Evolutionary conservation across 2,329 filamentous ascomycete species (phyloP), one percentile per base, ranked within the genome.

Genomic region (Colletotrichum theobromicola): DNA sequence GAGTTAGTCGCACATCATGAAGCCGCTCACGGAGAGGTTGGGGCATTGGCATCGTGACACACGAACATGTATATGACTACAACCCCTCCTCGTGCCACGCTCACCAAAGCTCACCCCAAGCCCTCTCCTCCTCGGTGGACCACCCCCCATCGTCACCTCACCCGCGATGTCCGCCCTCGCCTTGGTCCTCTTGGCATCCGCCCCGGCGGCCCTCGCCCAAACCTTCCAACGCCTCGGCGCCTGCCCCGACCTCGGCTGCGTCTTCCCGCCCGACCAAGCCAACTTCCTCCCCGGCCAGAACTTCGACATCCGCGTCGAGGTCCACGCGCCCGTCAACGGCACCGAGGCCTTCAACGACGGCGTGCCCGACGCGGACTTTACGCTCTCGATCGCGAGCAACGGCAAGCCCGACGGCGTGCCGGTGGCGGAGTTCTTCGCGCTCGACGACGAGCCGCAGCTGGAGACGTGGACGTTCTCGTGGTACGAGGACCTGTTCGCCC

Each of bases 251-350:
- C 86, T 92, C n/a, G 90, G 90, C 75, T 92, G 90, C 77, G 84
- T 92, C 62, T 84, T 92, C 16, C 90, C 90, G 12, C 90, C 90
- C 0, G 90, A 92, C 77, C 89, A 91, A 84, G 92, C 93, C 77
- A 94, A 97, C 80, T 97, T 97, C 85, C 89, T 97, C 2, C 92
- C 94, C 8, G 94, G 94, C 13, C 94, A 96, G 84, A 93, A 91
- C 82, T 97, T 97, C 80, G 94, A 97, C 82, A 92, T 97, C 76
- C 93, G 94, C 75, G 90, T 96, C 75, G 94, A 97, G 83, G 91
- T 97, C 34, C 94, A 96, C 81, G 94, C 94, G 7, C 94, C 94
- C 5, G 88, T 93, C 81, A 97, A 97, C 83, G 95, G 95, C 76
- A 94, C 93, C 37, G 94, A 97, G 83, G 92, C 92, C 24, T 94